phyloP scores from a whole-genome alignment of 208 protist genomes.

The Leishmania turanica region DNA sequence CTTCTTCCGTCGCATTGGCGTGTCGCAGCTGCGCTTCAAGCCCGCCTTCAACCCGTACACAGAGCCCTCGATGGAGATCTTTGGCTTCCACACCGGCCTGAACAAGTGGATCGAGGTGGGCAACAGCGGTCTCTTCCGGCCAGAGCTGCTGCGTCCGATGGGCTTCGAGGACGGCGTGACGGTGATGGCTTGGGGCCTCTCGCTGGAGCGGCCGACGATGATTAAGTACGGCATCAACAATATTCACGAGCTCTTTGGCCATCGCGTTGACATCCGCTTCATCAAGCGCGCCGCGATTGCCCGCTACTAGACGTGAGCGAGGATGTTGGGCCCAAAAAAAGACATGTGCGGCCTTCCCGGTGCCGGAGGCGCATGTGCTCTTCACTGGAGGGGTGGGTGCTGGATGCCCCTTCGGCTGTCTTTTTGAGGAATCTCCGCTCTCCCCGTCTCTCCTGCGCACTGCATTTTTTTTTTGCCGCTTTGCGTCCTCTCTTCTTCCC shows the following conservation, averaged over 20 bases:
- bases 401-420: not conserved
- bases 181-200: slow-evolving; percentile 99
- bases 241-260: slow-evolving; percentile 99
- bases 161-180: slow-evolving; percentile 97
- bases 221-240: slow-evolving; percentile 99
- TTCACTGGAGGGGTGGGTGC: not conserved
- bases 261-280: slow-evolving; percentile 89
- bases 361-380: not conserved
- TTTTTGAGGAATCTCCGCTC: not conserved
- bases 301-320: slow-evolving; percentile 63
- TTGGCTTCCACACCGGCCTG: slow-evolving; percentile 96
- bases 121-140: slow-evolving; percentile 99
- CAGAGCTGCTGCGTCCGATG: slow-evolving; percentile 99
- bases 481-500: not conserved
- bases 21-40: slow-evolving; percentile 99
- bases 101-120: slow-evolving; percentile 98
- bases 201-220: slow-evolving; percentile 99
- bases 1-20: slow-evolving; percentile 98
- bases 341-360: not conserved
- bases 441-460: not conserved
- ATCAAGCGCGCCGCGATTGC: slow-evolving; percentile 88
- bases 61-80: slow-evolving; percentile 99
- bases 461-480: not conserved
- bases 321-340: not conserved
- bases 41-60: slow-evolving; percentile 99